A percentile compares a stretch with the other conserved stretches of the same genome.
Conservation (phyloP, 805 yeast genomes). For the Trichomonascus vanleenenianus region DNA sequence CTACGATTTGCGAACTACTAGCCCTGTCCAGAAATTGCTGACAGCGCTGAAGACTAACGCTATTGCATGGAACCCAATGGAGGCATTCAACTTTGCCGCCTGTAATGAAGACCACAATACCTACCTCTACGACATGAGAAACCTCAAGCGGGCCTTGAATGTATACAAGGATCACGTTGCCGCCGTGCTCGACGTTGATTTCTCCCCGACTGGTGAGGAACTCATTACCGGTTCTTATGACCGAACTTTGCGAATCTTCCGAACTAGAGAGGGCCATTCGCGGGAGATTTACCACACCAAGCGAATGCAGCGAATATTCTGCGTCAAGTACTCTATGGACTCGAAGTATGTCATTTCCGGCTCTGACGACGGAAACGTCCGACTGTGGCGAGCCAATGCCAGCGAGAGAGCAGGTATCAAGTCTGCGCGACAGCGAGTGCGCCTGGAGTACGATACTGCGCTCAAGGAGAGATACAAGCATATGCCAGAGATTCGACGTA, state of each 20-base stretch:
- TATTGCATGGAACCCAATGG: constrained; percentile 96
- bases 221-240: constrained; percentile 93
- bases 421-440: constrained; percentile 69
- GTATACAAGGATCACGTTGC: constrained; percentile 93
- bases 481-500: constrained; percentile 94
- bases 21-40: constrained; percentile 87
- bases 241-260: constrained; percentile 78
- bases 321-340: constrained; percentile 81
- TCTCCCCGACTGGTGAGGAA: constrained; percentile 95
- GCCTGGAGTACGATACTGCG: constrained; percentile 84
- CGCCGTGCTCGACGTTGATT: constrained; percentile 91
- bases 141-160: constrained; percentile 69
- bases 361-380: constrained; percentile 91
- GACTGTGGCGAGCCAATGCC: constrained; percentile 88
- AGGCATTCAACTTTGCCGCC: constrained; percentile 86
- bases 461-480: constrained; percentile 85
- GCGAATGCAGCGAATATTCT: constrained; percentile 93
- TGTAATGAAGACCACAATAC: constrained; percentile 94
- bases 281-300: constrained; percentile 94
- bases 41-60: constrained; percentile 78
- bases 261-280: constrained; percentile 76
- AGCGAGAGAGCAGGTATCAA: constrained; percentile 77
- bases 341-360: constrained; percentile 81
- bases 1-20: constrained; percentile 82
- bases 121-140: constrained; percentile 94